Evolutionary conservation across 495 filamentous ascomycete species (phyloP).

Genomic region (Neurospora sp.): DNA sequence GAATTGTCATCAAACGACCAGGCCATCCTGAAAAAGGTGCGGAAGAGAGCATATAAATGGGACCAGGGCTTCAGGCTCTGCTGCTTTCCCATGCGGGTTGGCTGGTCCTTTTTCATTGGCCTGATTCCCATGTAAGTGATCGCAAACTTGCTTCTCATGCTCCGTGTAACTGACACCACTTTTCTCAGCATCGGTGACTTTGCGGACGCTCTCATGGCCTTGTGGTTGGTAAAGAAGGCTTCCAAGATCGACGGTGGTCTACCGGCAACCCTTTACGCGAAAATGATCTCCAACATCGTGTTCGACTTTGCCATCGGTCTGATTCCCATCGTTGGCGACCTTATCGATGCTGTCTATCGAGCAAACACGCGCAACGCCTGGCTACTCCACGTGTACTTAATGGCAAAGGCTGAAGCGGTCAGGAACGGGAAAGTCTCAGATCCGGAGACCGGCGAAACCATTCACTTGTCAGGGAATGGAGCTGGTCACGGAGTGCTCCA

Average conservation of each 20-base stretch:
- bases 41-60: conserved; percentile 67
- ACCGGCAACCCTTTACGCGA: conserved; percentile 38
- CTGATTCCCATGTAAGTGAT: conserved; percentile 63
- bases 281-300: conserved; percentile 69
- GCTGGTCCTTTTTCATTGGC: conserved; percentile 74
- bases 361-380: conserved; percentile 72
- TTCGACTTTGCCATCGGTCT: conserved; percentile 76
- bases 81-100: conserved; percentile 65
- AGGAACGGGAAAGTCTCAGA: conserved; percentile 23
- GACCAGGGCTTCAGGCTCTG: conserved; percentile 67
- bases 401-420: conserved; percentile 44
- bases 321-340: conserved; percentile 75
- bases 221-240: conserved; percentile 60
- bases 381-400: conserved; percentile 61
- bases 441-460: conserved; percentile 9
- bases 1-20: conserved; percentile 72
- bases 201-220: conserved; percentile 55
- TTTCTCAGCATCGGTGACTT: conserved; percentile 59
- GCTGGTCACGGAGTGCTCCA: neutral
- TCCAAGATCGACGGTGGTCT: conserved; percentile 62
- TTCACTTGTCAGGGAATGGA: neutral
- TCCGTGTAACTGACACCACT: neutral
- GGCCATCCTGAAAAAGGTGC: conserved; percentile 68
- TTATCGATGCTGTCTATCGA: conserved; percentile 53
- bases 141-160: neutral